Base-by-base conservation (phyloP, 345 rosid genomes). In the Triadica sebifera region DNA sequence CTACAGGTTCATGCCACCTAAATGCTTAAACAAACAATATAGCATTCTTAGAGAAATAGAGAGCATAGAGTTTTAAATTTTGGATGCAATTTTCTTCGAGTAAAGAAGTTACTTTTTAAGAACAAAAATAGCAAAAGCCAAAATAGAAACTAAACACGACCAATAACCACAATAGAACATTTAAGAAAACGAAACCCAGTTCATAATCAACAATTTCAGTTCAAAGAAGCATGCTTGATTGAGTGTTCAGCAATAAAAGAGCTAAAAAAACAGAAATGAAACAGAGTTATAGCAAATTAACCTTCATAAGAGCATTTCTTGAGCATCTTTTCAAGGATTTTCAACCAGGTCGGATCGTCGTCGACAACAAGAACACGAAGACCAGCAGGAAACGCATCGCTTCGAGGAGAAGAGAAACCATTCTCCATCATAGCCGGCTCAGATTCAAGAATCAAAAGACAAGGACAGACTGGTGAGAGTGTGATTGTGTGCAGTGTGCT, bases 281-380 rank as follows among this genome's bases (percentile, higher is more conserved):
- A 78, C 69, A 56, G 60, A 73, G 72, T 0, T 34, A 25, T n/a
- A 49, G 60, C 2, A 55, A 10, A 53, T 29, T 29, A 46, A 92
- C 97, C 99, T 89, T 91, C 97, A 64, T 91, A 95, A 15, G 90
- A 91, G 70, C 98, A 95, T 77, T 90, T 92, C 72, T 87, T 95
- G 70, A 95, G 98, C 99, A 95, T 92, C 91, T 89, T 95, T 76
- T 95, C 99, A 24, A 95, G 98, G 77, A 95, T 95, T 82, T 93
- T 95, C 65, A 92, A 82, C 97, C 99, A 95, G 1, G 98, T 91
- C 3, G 93, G 94, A 60, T 95, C 99, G 43, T 95, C 99, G 58
- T 95, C 98, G 19, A 95, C 99, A 1, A 95, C 98, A 20, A 95
- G 98, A 76, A 95, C 99, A 17, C 99, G 88, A 47, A 95, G 91